Percentiles rank a stretch among this genome's conserved stretches.
Conservation (phyloP, 2,329 filamentous ascomycete species). For the Sclerotinia spermophila region DNA sequence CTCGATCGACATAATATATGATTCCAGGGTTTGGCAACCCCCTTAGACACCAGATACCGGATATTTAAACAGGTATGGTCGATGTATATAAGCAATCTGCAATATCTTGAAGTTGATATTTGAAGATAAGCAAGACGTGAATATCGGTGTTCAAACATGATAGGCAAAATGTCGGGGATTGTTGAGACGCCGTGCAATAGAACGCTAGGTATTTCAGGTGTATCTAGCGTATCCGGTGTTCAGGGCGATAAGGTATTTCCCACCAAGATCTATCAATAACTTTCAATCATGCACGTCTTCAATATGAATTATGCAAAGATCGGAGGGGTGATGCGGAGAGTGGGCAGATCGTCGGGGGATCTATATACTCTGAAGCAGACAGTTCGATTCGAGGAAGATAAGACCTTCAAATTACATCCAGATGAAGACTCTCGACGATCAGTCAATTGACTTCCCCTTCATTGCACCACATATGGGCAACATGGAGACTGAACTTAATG, state of each 20-base stretch:
- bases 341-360: too few species aligned
- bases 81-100: background rate
- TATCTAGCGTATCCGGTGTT: background rate
- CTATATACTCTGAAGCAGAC: background rate
- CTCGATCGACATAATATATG: background rate
- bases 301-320: conserved; percentile 3
- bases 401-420: background rate
- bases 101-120: background rate
- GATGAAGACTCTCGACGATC: conserved; percentile 8
- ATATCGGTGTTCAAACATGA: conserved; percentile 11
- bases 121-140: background rate
- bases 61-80: background rate
- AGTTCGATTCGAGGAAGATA: background rate
- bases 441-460: background rate
- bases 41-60: background rate
- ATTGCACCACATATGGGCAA: background rate
- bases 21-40: background rate
- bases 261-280: background rate
- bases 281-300: background rate
- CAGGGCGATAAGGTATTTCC: conserved; percentile 3
- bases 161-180: conserved; percentile 3
- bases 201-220: background rate
- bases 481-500: background rate
- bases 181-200: background rate
- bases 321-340: background rate